Percentiles rank a stretch among this genome's conserved stretches.
Evolutionary conservation across 768 basidiomycete species (phyloP).

Genomic region (Mycena leptocephala): DNA sequence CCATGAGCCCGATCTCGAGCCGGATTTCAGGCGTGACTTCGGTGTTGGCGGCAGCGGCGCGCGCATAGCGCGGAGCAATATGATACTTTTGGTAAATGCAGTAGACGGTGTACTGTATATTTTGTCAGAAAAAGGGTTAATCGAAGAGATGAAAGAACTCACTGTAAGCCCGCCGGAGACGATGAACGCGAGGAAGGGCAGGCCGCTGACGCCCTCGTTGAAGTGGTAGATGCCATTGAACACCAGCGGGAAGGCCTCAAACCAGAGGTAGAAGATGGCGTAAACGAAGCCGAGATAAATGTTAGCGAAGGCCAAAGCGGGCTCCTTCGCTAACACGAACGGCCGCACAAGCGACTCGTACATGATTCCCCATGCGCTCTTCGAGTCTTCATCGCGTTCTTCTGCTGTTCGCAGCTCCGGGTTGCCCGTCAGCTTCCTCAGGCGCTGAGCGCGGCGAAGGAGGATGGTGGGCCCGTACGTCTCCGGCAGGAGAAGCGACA

Average conservation of each 20-base stretch:
- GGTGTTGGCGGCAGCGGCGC: slow-evolving; percentile 27
- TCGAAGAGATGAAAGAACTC: neutral
- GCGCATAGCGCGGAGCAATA: slow-evolving; percentile 36
- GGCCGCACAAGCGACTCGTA: slow-evolving; percentile 48
- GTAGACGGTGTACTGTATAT: slow-evolving; percentile 35
- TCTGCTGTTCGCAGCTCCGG: slow-evolving; percentile 41
- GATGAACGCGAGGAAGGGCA: slow-evolving; percentile 50
- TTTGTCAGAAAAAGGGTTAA: neutral
- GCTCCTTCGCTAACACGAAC: slow-evolving; percentile 49
- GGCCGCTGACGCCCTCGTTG: slow-evolving; percentile 46
- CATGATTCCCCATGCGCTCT: slow-evolving; percentile 34
- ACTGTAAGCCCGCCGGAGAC: slow-evolving; percentile 35
- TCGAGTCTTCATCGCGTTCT: slow-evolving; percentile 41
- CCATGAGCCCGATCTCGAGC: slow-evolving; percentile 52
- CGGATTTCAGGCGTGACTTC: slow-evolving; percentile 46
- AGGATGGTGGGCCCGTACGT: slow-evolving; percentile 46
- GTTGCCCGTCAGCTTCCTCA: slow-evolving; percentile 50
- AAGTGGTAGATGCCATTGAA: slow-evolving; percentile 52
- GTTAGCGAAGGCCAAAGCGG: slow-evolving; percentile 47
- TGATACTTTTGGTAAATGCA: slow-evolving; percentile 42
- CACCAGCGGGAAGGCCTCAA: slow-evolving; percentile 52
- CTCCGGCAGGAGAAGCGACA: slow-evolving; percentile 51
- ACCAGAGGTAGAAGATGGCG: slow-evolving; percentile 52
- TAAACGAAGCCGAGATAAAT: slow-evolving; percentile 51
- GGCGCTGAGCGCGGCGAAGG: slow-evolving; percentile 46